phyloP scores from a whole-genome alignment of 768 basidiomycete genomes.

The Lactifluus subvellereus region DNA sequence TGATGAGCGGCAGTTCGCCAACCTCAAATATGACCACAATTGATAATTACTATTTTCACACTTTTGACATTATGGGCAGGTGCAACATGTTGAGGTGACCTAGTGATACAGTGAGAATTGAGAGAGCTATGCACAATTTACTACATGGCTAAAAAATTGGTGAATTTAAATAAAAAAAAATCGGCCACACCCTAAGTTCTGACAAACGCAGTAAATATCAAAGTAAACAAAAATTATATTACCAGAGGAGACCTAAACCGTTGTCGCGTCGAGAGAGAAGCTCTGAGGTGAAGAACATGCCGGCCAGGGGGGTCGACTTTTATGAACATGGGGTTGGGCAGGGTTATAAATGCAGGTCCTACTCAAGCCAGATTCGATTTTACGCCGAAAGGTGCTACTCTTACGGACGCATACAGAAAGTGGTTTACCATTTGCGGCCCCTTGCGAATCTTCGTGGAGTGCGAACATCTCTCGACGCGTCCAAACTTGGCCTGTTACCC shows the following conservation, averaged over 20 bases:
- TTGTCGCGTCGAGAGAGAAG: conserved; percentile 76
- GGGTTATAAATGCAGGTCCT: background rate
- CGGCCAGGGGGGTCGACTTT: background rate
- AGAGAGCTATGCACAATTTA: too few species aligned
- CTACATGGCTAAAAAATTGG: too few species aligned
- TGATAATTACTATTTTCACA: too few species aligned
- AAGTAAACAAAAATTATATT: conserved; percentile 8
- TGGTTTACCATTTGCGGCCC: background rate
- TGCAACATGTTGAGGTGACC: too few species aligned
- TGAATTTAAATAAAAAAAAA: too few species aligned
- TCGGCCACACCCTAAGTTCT: too few species aligned
- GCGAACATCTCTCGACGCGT: background rate
- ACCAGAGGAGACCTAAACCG: conserved; percentile 89
- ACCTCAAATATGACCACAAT: too few species aligned
- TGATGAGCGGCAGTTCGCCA: too few species aligned
- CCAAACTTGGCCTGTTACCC: too few species aligned
- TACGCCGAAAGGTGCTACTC: background rate
- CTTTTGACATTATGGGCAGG: too few species aligned
- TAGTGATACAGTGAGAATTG: too few species aligned
- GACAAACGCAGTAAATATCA: too few species aligned
- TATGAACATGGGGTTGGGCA: background rate
- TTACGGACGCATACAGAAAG: background rate
- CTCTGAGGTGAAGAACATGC: conserved; percentile 86
- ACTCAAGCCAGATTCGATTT: background rate
- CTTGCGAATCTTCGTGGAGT: background rate